A percentile compares a stretch with the other conserved stretches of the same genome.
These are phyloP conservation scores for Perilla frutescens DNA, from an alignment of 257 asterid species.

Conservation along the genomic window DNA sequence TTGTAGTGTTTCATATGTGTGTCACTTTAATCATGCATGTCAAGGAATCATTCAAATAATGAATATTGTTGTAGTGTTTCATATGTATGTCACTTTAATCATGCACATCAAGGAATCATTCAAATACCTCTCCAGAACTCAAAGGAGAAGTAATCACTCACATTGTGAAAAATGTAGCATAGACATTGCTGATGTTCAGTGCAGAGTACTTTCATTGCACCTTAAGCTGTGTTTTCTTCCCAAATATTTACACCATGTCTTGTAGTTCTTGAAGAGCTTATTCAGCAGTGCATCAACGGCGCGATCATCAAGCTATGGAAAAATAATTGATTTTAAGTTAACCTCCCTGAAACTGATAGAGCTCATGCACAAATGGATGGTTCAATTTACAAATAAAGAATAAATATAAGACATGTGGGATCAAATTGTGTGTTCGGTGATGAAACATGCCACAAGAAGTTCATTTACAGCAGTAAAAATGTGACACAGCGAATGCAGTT, in stretches of 20 bases:
- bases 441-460: conserved; percentile 11
- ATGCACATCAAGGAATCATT: conserved; percentile 20
- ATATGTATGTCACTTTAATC: no score
- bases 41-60: conserved; percentile 21
- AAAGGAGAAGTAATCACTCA: conserved; percentile 52
- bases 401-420: not conserved
- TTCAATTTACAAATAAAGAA: conserved; percentile 9
- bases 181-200: conserved; percentile 55
- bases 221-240: conserved; percentile 94
- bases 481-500: conserved; percentile 15
- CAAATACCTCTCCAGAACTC: conserved; percentile 18
- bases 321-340: conserved; percentile 30
- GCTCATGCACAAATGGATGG: not conserved
- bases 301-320: conserved; percentile 84
- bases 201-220: conserved; percentile 48
- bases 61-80: conserved; percentile 7
- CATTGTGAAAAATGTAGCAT: conserved; percentile 97
- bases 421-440: conserved; percentile 9
- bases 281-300: conserved; percentile 92
- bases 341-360: conserved; percentile 27
- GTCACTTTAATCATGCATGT: no score
- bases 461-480: not conserved
- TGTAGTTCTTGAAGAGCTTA: conserved; percentile 96
- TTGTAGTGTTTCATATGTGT: not conserved
- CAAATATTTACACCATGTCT: conserved; percentile 96